These are phyloP conservation scores for Priceomyces melissophilus DNA, from an alignment of 805 yeast species.

Conservation along the genomic window DNA sequence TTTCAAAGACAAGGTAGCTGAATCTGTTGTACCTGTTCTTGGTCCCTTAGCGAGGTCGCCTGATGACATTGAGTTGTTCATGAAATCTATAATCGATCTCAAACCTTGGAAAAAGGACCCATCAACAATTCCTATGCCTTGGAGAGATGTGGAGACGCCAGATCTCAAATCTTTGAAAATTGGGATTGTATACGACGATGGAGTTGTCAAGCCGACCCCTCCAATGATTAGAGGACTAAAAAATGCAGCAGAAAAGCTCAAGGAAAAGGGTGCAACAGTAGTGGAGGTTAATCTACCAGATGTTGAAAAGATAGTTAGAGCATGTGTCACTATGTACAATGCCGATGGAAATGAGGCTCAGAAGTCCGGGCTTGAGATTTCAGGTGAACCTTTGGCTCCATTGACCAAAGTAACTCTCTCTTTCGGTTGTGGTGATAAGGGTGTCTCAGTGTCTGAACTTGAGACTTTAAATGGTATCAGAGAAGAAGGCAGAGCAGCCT, in stretches of 20 bases:
- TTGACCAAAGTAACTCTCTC: slow-evolving; percentile 2
- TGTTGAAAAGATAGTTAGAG: slow-evolving; percentile 53
- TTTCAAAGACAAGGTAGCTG: slow-evolving; percentile 14
- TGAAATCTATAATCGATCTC: slow-evolving; percentile 42
- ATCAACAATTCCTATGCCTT: slow-evolving; percentile 45
- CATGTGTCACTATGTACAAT: slow-evolving; percentile 2
- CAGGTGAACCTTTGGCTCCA: slow-evolving; percentile 5
- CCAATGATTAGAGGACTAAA: slow-evolving; percentile 14
- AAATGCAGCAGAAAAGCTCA: slow-evolving; percentile 1
- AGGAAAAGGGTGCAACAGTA: slow-evolving; percentile 2
- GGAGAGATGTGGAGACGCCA: slow-evolving; percentile 40
- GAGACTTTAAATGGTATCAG: slow-evolving; percentile 6
- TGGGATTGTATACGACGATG: slow-evolving; percentile 44
- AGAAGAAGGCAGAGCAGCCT: slow-evolving; percentile 13
- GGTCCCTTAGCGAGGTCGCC: slow-evolving; percentile 35
- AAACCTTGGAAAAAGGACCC: slow-evolving; percentile 58
- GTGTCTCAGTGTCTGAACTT: slow-evolving; percentile 12
- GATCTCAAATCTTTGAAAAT: slow-evolving; percentile 35
- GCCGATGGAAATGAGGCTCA: slow-evolving; percentile 4
- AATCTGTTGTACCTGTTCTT: slow-evolving; percentile 16
- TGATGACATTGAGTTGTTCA: slow-evolving; percentile 41
- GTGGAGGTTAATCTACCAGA: slow-evolving; percentile 41
- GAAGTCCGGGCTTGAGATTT: not conserved
- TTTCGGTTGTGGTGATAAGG: slow-evolving; percentile 12
- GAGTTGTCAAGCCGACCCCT: slow-evolving; percentile 15